phyloP scores from a whole-genome alignment of 2,329 filamentous ascomycete species.

The Apiospora marii region DNA sequence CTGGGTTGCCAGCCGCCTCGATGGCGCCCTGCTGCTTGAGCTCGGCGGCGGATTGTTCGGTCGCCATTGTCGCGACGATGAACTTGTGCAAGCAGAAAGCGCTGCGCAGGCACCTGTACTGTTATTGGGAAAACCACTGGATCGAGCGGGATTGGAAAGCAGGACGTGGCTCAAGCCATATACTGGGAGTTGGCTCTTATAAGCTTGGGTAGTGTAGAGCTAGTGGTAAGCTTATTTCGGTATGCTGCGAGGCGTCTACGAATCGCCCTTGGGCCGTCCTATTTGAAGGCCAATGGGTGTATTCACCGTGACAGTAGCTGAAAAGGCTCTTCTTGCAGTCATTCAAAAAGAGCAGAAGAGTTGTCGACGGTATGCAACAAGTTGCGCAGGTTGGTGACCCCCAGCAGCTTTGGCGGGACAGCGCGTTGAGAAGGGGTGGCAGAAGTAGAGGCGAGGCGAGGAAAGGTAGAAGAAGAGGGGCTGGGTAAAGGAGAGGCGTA shows the following conservation, averaged over 20 bases:
- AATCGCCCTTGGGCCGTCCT: background rate
- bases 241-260: background rate
- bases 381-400: background rate
- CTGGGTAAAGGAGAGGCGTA: slow-evolving; percentile 7
- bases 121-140: background rate
- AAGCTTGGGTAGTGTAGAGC: slow-evolving; percentile 3
- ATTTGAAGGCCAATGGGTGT: background rate
- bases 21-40: slow-evolving; percentile 83
- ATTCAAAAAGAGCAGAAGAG: background rate
- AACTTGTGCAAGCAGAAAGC: background rate
- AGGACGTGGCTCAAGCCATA: slow-evolving; percentile 13
- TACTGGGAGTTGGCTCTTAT: background rate
- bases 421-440: background rate
- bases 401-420: background rate
- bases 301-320: background rate
- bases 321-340: background rate
- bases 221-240: slow-evolving; percentile 14
- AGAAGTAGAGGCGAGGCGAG: background rate
- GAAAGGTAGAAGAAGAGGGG: slow-evolving; percentile 17
- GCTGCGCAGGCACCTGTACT: background rate
- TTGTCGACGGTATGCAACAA: background rate
- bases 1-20: slow-evolving; percentile 77
- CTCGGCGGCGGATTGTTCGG: slow-evolving; percentile 60
- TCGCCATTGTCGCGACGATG: slow-evolving; percentile 41
- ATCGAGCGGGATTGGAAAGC: background rate